phyloP scores from a whole-genome alignment of 306 rosid genomes.

The Lablab purpureus region DNA sequence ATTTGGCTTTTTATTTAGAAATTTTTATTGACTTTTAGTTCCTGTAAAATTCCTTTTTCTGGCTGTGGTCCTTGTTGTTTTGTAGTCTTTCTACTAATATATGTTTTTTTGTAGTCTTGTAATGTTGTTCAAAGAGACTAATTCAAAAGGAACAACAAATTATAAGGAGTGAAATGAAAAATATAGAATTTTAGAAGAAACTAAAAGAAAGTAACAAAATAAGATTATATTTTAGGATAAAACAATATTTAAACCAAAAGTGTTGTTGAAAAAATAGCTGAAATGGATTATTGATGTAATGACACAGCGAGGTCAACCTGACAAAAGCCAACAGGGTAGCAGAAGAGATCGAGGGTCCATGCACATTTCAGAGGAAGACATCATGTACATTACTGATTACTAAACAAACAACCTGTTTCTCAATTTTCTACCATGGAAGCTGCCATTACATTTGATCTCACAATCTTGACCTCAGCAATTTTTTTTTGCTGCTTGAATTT shows the following conservation, averaged over 20 bases:
- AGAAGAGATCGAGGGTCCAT: slow-evolving; percentile 70
- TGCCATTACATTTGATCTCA: slow-evolving; percentile 26
- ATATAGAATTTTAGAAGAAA: not conserved
- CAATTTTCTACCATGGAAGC: not conserved
- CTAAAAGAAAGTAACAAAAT: not conserved
- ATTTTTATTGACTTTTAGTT: no score
- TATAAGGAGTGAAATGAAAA: no score
- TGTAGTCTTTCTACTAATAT: no score
- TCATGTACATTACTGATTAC: slow-evolving; percentile 49
- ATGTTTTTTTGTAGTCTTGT: no score
- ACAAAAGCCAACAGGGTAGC: slow-evolving; percentile 50
- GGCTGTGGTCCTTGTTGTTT: no score
- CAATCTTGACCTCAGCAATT: slow-evolving; percentile 1
- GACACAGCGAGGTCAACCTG: slow-evolving; percentile 82
- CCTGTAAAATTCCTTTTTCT: no score
- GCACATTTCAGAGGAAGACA: slow-evolving; percentile 77
- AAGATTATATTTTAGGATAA: no score
- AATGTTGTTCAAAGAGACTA: no score
- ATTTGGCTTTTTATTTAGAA: no score
- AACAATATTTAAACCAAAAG: not conserved
- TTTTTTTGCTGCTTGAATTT: slow-evolving; percentile 30
- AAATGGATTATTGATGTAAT: slow-evolving; percentile 18
- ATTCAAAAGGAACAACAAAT: no score
- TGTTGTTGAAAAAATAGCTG: not conserved
- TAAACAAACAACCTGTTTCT: slow-evolving; percentile 31